Conservation (phyloP, 352 stramenopile species). For the Globisporangium spinosum region DNA sequence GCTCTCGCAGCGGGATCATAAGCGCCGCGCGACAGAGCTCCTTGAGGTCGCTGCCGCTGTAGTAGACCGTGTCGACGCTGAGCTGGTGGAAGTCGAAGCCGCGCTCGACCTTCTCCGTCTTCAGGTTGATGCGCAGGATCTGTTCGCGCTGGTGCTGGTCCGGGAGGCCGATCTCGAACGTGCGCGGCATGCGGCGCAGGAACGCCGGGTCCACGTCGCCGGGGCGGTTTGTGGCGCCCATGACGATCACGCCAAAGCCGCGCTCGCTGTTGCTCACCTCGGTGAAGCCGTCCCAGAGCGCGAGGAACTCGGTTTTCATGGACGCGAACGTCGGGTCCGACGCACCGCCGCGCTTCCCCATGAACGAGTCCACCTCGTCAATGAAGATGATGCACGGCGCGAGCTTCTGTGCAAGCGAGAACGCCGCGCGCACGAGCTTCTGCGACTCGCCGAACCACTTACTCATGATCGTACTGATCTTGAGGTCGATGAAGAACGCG, state of each 20-base stretch:
- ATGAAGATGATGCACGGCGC: constrained; percentile 98
- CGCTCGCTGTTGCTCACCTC: constrained; percentile 64
- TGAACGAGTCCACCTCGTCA: constrained; percentile 95
- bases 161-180: constrained; percentile 94
- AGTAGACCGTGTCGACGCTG: constrained; percentile 86
- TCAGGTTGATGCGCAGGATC: constrained; percentile 92
- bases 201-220: constrained; percentile 93
- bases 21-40: constrained; percentile 83
- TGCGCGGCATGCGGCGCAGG: constrained; percentile 93
- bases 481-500: constrained; percentile 88
- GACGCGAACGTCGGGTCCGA: constrained; percentile 80
- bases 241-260: constrained; percentile 92
- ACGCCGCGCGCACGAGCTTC: constrained; percentile 93
- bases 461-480: constrained; percentile 89
- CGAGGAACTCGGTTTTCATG: constrained; percentile 96
- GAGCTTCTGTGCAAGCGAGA: constrained; percentile 93
- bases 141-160: constrained; percentile 84
- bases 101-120: constrained; percentile 75
- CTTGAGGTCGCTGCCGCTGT: constrained; percentile 95
- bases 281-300: constrained; percentile 96
- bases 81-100: constrained; percentile 83
- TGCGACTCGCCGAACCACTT: constrained; percentile 91
- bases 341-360: constrained; percentile 78
- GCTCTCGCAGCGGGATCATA: constrained; percentile 85
- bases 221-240: constrained; percentile 95